These are phyloP conservation scores for Pseudoscleropodium purum DNA, from an alignment of 225 moss, liverwort and hornwort species.

Conservation along the genomic window DNA sequence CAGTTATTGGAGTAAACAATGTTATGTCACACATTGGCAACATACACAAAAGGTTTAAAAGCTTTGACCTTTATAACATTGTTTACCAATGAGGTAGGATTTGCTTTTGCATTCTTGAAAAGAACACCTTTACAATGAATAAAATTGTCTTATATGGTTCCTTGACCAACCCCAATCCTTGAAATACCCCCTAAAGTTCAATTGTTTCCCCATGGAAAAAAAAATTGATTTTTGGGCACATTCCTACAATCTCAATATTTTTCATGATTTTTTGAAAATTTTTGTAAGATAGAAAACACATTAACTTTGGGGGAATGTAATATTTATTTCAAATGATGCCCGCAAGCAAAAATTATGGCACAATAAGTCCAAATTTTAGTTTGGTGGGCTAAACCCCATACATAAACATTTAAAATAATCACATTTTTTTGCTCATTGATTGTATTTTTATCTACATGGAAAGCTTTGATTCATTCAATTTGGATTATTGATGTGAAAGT, in stretches of 20 bases:
- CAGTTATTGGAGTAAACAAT: not conserved
- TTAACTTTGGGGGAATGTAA: not conserved
- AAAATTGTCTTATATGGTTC: not conserved
- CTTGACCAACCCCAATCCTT: not conserved
- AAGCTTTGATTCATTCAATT: too few species aligned
- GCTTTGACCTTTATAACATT: not conserved
- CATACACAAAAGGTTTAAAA: not conserved
- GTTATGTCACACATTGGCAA: not conserved
- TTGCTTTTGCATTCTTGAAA: not conserved
- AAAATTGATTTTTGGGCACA: not conserved
- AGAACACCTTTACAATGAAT: not conserved
- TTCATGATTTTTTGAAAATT: not conserved
- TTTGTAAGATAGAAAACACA: not conserved
- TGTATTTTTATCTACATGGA: too few species aligned
- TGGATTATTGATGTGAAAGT: too few species aligned
- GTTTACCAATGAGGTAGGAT: not conserved
- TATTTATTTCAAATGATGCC: fast-evolving
- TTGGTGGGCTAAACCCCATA: not conserved
- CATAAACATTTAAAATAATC: too few species aligned
- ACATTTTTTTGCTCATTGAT: too few species aligned
- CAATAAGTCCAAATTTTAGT: not conserved
- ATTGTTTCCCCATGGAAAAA: fast-evolving
- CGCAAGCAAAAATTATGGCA: not conserved
- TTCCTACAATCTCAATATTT: not conserved
- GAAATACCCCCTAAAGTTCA: not conserved